Evolutionary conservation across 1,139 yeast species (phyloP).

Genomic region (Geotrichum klebahnii): DNA sequence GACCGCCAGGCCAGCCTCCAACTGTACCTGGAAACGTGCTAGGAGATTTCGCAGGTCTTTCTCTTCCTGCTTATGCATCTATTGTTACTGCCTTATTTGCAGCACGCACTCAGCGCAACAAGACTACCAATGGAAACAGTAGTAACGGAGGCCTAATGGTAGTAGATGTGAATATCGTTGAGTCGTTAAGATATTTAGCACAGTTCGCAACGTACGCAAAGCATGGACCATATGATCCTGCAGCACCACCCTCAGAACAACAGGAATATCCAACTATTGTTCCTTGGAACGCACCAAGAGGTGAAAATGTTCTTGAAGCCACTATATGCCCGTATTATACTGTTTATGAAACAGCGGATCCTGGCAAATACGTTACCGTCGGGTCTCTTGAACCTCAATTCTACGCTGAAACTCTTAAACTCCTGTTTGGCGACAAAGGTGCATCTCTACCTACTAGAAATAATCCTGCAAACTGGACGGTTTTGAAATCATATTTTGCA

Average conservation of each 20-base stretch:
- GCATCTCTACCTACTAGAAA: conserved; percentile 17
- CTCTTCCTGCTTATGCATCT: conserved; percentile 27
- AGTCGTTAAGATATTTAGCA: conserved; percentile 25
- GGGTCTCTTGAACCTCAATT: conserved; percentile 30
- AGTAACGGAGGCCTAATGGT: conserved; percentile 9
- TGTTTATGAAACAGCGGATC: conserved; percentile 24
- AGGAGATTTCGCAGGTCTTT: conserved; percentile 29
- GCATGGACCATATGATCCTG: too few relatives aligned
- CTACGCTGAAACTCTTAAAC: conserved; percentile 21
- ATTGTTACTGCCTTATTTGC: conserved; percentile 24
- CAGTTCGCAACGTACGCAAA: conserved; percentile 25
- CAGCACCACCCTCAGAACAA: too few relatives aligned
- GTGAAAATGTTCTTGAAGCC: conserved; percentile 22
- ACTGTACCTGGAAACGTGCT: conserved; percentile 24
- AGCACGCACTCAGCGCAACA: too few relatives aligned
- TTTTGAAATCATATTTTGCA: conserved; percentile 17
- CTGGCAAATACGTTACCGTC: conserved; percentile 25
- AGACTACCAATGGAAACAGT: conserved; percentile 5
- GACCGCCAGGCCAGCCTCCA: conserved; percentile 25
- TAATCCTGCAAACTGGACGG: conserved; percentile 25
- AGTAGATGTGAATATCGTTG: conserved; percentile 28
- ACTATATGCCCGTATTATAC: conserved; percentile 27
- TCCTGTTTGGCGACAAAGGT: conserved; percentile 16
- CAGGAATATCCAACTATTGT: too few relatives aligned
- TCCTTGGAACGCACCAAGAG: conserved; percentile 16